phyloP scores from a whole-genome alignment of 2,329 filamentous ascomycete genomes.

The Xylaria sp. region DNA sequence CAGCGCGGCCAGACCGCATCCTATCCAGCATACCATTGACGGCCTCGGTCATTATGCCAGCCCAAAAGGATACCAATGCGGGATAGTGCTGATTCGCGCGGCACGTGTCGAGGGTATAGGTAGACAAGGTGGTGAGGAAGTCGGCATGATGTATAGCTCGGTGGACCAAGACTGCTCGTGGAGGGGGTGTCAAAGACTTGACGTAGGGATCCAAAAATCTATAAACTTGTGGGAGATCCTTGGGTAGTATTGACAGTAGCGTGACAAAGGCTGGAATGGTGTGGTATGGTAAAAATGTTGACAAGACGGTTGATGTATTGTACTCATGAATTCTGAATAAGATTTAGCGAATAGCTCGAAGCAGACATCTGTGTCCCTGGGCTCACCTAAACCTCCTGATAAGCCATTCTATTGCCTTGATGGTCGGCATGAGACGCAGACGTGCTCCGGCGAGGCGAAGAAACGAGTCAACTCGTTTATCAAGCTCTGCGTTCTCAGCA shows the following conservation, averaged over 20 bases:
- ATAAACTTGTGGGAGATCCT: conserved; percentile 77
- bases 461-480: conserved; percentile 82
- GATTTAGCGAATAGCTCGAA: conserved; percentile 26
- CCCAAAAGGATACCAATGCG: conserved; percentile 88
- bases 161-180: conserved; percentile 83
- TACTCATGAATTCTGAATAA: conserved; percentile 82
- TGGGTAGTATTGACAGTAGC: conserved; percentile 85
- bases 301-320: conserved; percentile 80
- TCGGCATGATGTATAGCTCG: conserved; percentile 80
- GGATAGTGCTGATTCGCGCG: conserved; percentile 78
- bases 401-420: conserved; percentile 95
- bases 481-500: conserved; percentile 82
- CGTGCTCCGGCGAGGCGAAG: conserved; percentile 80
- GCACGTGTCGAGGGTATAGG: conserved; percentile 80
- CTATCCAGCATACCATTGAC: conserved; percentile 84
- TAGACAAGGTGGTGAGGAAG: conserved; percentile 81
- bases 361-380: conserved; percentile 9
- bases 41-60: conserved; percentile 84
- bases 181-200: conserved; percentile 77
- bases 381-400: conserved; percentile 85
- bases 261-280: conserved; percentile 85
- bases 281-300: conserved; percentile 94
- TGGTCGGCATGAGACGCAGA: conserved; percentile 83
- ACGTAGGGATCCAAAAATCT: conserved; percentile 90
- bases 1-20: conserved; percentile 77